phyloP scores from a whole-genome alignment of 139 green algal genomes.

The Spirogloea muscicola region DNA sequence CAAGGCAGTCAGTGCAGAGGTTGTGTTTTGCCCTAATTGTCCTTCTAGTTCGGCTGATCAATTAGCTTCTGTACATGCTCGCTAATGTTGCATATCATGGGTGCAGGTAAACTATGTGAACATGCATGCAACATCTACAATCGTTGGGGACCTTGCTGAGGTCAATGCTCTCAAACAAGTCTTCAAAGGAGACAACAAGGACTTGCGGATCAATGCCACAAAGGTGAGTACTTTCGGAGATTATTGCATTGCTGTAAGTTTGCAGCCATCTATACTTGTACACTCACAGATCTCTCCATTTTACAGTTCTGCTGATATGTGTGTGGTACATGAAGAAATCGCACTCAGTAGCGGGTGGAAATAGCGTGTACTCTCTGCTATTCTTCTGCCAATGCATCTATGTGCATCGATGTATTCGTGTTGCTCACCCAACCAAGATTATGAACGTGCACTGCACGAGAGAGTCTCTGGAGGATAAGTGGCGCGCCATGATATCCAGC shows the following conservation, averaged over 20 bases:
- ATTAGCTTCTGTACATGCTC: too few relatives aligned
- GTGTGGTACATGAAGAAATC: neutral
- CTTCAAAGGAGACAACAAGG: constrained; percentile 67
- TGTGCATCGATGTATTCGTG: neutral
- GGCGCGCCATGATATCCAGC: neutral
- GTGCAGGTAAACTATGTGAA: constrained; percentile 98
- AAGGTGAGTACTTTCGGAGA: constrained; percentile 60
- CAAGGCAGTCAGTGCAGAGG: too few relatives aligned
- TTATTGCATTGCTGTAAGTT: neutral
- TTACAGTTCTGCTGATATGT: neutral
- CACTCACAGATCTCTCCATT: neutral
- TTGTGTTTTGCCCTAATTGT: too few relatives aligned
- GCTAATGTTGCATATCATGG: too few relatives aligned
- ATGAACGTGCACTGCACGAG: too few relatives aligned
- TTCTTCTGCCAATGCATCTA: neutral
- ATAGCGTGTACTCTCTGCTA: neutral
- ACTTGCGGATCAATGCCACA: constrained; percentile 96
- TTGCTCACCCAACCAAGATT: neutral
- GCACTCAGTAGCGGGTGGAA: neutral
- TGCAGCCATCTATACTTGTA: too few relatives aligned
- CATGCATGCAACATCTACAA: constrained; percentile 90
- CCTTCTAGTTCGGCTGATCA: too few relatives aligned
- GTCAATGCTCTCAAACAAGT: constrained; percentile 89
- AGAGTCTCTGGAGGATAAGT: neutral
- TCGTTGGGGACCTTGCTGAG: constrained; percentile 97